Evolutionary conservation across 768 basidiomycete species (phyloP).

Genomic region (Arthromyces matolae): DNA sequence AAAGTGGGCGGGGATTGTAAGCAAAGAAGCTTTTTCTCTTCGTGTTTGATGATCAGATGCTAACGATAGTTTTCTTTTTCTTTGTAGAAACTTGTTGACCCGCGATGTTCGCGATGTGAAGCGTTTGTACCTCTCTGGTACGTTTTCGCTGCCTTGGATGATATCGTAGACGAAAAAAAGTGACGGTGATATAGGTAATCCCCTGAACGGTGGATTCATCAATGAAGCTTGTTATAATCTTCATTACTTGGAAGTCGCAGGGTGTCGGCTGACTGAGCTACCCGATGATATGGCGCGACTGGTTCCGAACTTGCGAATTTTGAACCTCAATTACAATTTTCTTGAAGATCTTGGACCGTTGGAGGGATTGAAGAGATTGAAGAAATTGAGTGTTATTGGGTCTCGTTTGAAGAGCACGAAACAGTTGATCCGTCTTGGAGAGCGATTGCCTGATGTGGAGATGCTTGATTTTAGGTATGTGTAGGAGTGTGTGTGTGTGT

Average conservation of each 20-base stretch:
- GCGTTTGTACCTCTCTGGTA: slow-evolving; percentile 91
- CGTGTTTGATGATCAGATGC: slow-evolving; percentile 23
- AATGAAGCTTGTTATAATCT: slow-evolving; percentile 82
- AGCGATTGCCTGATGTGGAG: slow-evolving; percentile 75
- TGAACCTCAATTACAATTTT: slow-evolving; percentile 98
- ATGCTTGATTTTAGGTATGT: slow-evolving; percentile 83
- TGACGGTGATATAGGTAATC: slow-evolving; percentile 49
- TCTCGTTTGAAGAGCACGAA: slow-evolving; percentile 74
- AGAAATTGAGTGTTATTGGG: slow-evolving; percentile 85
- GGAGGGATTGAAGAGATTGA: slow-evolving; percentile 68
- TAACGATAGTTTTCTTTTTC: slow-evolving; percentile 14
- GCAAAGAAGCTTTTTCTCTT: slow-evolving; percentile 34
- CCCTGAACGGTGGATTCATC: slow-evolving; percentile 57
- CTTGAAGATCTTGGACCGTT: slow-evolving; percentile 68
- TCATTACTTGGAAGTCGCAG: slow-evolving; percentile 88
- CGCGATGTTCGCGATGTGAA: slow-evolving; percentile 89
- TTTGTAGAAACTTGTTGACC: slow-evolving; percentile 41
- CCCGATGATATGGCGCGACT: slow-evolving; percentile 63
- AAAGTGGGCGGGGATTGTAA: slow-evolving; percentile 72
- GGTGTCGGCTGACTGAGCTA: slow-evolving; percentile 71
- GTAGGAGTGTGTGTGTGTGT: not conserved
- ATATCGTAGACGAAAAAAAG: not conserved
- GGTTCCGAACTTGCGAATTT: slow-evolving; percentile 80
- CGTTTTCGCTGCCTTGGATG: slow-evolving; percentile 32
- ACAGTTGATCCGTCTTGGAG: slow-evolving; percentile 66